Evolutionary conservation across 2,329 filamentous ascomycete genomes (phyloP).

Genomic region (Penicillium fuscoglaucum): DNA sequence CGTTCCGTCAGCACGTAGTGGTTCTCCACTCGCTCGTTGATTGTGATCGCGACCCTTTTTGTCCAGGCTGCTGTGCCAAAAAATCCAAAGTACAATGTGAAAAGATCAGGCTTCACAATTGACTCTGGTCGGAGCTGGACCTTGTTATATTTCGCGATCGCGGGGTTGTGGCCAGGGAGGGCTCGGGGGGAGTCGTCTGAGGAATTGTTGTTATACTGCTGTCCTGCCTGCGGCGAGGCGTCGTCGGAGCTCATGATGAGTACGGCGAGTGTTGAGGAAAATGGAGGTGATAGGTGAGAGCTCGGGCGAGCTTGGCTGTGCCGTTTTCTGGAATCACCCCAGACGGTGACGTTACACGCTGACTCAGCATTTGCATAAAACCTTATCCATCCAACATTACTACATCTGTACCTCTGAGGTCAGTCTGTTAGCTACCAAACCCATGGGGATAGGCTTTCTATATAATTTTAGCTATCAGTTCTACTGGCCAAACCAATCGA

Average conservation of each 20-base stretch:
- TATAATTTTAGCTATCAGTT: background rate
- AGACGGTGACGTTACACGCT: conserved; percentile 17
- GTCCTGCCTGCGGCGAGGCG: conserved; percentile 21
- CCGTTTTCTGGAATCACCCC: background rate
- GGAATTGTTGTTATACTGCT: conserved; percentile 1
- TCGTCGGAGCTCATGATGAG: conserved; percentile 31
- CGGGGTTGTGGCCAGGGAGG: conserved; percentile 10
- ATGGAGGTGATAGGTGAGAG: background rate
- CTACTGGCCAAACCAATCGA: background rate
- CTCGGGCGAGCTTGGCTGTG: background rate
- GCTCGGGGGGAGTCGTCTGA: conserved; percentile 5
- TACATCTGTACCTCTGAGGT: no score
- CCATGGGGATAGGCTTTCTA: background rate
- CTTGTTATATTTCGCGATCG: conserved; percentile 18
- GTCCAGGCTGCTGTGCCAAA: conserved; percentile 25
- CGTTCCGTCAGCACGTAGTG: conserved; percentile 27
- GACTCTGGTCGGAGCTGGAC: conserved; percentile 28
- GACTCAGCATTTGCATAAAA: conserved; percentile 12
- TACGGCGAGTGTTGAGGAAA: background rate
- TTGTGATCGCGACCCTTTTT: background rate
- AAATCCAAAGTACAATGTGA: conserved; percentile 34
- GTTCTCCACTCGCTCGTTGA: conserved; percentile 23
- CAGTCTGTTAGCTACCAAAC: background rate
- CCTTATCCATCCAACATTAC: background rate
- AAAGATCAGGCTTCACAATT: conserved; percentile 25